phyloP scores from a whole-genome alignment of 2,329 filamentous ascomycete genomes.

The Colletotrichum sp. region DNA sequence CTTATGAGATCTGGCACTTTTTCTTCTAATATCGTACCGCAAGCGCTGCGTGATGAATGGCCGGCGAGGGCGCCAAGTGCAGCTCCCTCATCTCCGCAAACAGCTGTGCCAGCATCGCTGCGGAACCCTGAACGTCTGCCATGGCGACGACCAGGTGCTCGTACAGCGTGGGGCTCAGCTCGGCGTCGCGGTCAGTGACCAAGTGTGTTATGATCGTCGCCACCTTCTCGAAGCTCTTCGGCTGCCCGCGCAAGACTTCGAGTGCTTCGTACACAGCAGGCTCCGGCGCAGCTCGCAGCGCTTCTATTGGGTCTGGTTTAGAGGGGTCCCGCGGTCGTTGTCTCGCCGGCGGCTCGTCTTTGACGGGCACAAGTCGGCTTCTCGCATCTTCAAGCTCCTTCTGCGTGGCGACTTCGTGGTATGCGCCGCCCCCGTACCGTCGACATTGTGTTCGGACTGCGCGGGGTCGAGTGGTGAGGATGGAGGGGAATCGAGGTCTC shows the following conservation, averaged over 20 bases:
- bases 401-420: neutral
- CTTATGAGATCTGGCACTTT: neutral
- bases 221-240: slow-evolving; percentile 42
- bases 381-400: neutral
- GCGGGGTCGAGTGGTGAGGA: neutral
- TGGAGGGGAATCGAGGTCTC: neutral
- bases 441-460: neutral
- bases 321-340: neutral
- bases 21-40: slow-evolving; percentile 49
- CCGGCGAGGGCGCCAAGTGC: slow-evolving; percentile 66
- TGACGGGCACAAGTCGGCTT: neutral
- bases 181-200: slow-evolving; percentile 57
- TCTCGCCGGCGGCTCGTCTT: neutral
- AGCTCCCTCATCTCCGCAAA: slow-evolving; percentile 73
- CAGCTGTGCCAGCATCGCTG: slow-evolving; percentile 64
- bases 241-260: slow-evolving; percentile 39
- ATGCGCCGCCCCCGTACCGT: neutral
- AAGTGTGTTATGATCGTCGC: slow-evolving; percentile 61
- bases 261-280: slow-evolving; percentile 53
- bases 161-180: slow-evolving; percentile 67
- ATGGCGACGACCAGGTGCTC: slow-evolving; percentile 78
- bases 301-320: slow-evolving; percentile 15
- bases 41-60: slow-evolving; percentile 74
- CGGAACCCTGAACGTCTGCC: slow-evolving; percentile 70
- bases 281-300: slow-evolving; percentile 34